Evolutionary conservation across 805 yeast species (phyloP), one percentile per base, ranked within the genome.

Genomic region (Saccharomycopsis fermentans): DNA sequence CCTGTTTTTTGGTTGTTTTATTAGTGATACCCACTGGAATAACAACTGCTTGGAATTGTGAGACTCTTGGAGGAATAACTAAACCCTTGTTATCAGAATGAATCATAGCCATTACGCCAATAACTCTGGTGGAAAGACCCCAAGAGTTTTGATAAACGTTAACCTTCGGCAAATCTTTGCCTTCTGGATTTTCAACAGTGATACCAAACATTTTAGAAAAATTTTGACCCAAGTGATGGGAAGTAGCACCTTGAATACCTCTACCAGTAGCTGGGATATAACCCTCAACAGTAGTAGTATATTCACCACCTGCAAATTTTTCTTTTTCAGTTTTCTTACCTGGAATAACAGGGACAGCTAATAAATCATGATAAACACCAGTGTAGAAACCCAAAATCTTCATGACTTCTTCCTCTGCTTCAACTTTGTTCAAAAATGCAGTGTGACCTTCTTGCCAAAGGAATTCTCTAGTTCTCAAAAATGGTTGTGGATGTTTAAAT

Each of bases 361-460:
- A 83, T 68, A 94, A 79, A 66, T 92, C 96, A 74, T 85, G 84
- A 74, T 94, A 94, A 62, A 94, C 80, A 63, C 83, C 82, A 62
- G 86, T 85, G 73, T 94, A 94, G 74, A 81, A 84, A 63, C 88
- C 94, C 71, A 91, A 82, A 69, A 95, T 92, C 72, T 85, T 85
- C 66, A 81, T 70, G 35, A 92, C 98, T 77, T 94, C 98, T 60
- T 77, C 77, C 61, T 80, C 79, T 35, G 99, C 97, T 62, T 81
- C 94, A 62, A 83, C 88, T 64, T 77, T 73, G 58, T 95, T 87
- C 69, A 95, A 80, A 73, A 89, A 96, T 58, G 96, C 99, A 55
- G 99, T 94, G 78, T 94, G 99, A 67, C 99, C 99, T 77, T 94
- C 99, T 77, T 94, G 99, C 99, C 99, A 94, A 73, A 94, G 79